Evolutionary conservation across 306 rosid genomes (phyloP), one percentile per base, ranked within the genome.

Genomic region (Cicer pinnatifidum): DNA sequence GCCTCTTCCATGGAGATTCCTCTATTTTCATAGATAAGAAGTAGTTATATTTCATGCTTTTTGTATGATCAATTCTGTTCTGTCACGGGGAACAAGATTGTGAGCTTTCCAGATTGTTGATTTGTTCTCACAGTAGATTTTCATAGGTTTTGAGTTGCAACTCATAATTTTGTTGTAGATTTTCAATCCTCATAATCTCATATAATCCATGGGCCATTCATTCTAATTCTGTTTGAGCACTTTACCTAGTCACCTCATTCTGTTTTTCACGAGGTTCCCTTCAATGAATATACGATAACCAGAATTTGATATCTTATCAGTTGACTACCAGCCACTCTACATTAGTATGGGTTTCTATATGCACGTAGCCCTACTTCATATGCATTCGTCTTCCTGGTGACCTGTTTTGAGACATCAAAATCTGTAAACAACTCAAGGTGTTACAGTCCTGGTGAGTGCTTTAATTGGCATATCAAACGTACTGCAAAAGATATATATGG

Each of bases 401-500:
- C 44, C 66, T 17, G 11, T 6, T 11, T 59, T 7, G 17, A 33
- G 33, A 6, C 9, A 33, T 53, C n/a, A 7, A 1, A 28, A 28
- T 59, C 65, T 12, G 19, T 10, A 33, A 12, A 33, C 41, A 7
- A 20, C 61, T 19, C 1, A 59, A 11, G 43, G 0, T 12, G 6
- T 33, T 59, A 19, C 43, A 6, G 65, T 58, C 10, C 15, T 10
- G 9, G 40, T 11, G 41, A 53, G 13, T 58, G 2, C 16, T 58
- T 28, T 11, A 58, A 28, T 11, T 33, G 65, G 16, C 16, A 23
- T 6, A 11, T 16, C 43, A 33, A 28, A 2, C 65, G 11, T 59
- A 58, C 41, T 28, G 8, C 65, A 58, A 58, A 28, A 28, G 41
- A 58, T 58, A 58, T 58, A 12, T 11, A 8, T 58, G 65, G 65